Evolutionary conservation across 768 basidiomycete species (phyloP).

Genomic region (Lentinula aciculospora): DNA sequence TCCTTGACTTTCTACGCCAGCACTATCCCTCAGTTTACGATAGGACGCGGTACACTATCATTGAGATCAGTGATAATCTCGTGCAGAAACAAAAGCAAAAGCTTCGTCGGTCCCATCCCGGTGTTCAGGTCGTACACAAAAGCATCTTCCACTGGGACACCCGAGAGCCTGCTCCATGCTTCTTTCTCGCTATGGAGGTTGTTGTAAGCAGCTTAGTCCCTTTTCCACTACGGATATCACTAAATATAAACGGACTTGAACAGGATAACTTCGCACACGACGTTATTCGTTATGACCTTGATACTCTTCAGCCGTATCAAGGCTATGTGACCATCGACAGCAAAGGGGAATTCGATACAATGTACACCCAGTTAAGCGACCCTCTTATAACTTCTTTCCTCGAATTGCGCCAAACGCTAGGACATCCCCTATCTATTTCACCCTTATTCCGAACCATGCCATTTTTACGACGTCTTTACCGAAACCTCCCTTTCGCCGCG

Average conservation of each 20-base stretch:
- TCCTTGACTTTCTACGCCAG: slow-evolving; percentile 73
- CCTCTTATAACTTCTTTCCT: slow-evolving; percentile 80
- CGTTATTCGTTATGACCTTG: slow-evolving; percentile 82
- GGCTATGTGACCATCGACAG: slow-evolving; percentile 74
- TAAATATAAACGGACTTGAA: background rate
- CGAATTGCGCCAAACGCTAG: slow-evolving; percentile 53
- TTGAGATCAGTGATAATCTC: slow-evolving; percentile 86
- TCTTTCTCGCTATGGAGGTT: slow-evolving; percentile 92
- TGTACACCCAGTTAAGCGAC: slow-evolving; percentile 83
- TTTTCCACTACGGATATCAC: background rate
- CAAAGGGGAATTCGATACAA: slow-evolving; percentile 74
- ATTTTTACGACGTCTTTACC: slow-evolving; percentile 57
- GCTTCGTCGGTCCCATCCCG: slow-evolving; percentile 57
- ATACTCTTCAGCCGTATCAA: slow-evolving; percentile 78
- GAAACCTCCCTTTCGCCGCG: slow-evolving; percentile 78
- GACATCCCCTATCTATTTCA: slow-evolving; percentile 52
- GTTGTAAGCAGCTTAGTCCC: slow-evolving; percentile 51
- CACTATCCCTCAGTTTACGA: slow-evolving; percentile 90
- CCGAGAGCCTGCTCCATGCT: slow-evolving; percentile 79
- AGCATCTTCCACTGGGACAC: slow-evolving; percentile 85
- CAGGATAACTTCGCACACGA: slow-evolving; percentile 98
- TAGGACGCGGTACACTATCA: slow-evolving; percentile 86
- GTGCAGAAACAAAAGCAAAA: slow-evolving; percentile 65
- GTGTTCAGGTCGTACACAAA: slow-evolving; percentile 63
- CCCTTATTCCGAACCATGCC: slow-evolving; percentile 49